Base-by-base conservation (phyloP, 129 eudicot species). In the Lactuca sativa region DNA sequence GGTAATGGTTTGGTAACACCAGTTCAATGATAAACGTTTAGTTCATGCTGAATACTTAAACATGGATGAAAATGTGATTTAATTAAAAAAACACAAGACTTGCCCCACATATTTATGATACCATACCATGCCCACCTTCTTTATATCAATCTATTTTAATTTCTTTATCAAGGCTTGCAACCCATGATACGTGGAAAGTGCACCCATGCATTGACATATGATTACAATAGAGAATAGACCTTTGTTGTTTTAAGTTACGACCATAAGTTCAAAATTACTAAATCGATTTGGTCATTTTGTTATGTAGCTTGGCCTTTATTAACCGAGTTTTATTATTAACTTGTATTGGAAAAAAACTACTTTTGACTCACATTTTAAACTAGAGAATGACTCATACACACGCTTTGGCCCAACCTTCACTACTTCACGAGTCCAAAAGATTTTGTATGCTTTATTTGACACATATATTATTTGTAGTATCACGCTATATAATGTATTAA, bases 171-270 rank as follows among this genome's bases (percentile, higher is more conserved):
- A 62, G 74, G 14, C 63, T 75, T 67, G 80, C 80, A 75, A 59
- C 80, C 74, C 80, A 67, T 75, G 80, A 68, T 75, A 75, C 68
- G 25, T 18, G 41, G 33, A 75, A 75, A 75, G 74, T 59, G 74
- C 14, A 49, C 36, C 67, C 59, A 3, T 18, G 21, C 21, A 18
- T 34, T 56, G 34, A 66, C 32, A 13, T 32, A 66, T 33, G 52
- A 56, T 74, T 18, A 18, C 21, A 18, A 18, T 18, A 18, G 21
- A 73, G n/a, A 16, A 64, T 0, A 3, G 13, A 56, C 1, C 32
- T 36, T 65, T 65, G 52, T 74, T 6, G 31, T 32, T 43, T 64
- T 25, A 12, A 64, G 40, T 30, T 11, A 44, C 30, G 18, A 47
- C 25, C 16, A 47, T 47, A 14, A 18, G 21, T 18, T 18, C 21